Conservation (phyloP, 495 filamentous ascomycete species). For the Hypoxylon crocopeplum region DNA sequence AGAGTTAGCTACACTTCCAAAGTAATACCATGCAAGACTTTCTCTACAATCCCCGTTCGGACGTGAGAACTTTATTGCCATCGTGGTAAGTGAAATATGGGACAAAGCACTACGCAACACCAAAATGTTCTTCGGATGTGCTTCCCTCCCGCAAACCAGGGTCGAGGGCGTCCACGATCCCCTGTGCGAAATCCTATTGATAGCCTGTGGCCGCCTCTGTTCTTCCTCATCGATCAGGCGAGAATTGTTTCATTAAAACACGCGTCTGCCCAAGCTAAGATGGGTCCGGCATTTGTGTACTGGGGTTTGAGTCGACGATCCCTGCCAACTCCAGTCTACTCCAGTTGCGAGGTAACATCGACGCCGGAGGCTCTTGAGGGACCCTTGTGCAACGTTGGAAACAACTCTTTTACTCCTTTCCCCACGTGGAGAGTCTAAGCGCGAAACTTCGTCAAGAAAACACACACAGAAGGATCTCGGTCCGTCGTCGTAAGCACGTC, state of each 20-base stretch:
- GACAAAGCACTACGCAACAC: too few relatives aligned
- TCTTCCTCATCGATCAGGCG: too few relatives aligned
- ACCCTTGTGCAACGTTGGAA: slow-evolving; percentile 17
- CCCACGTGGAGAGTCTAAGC: slow-evolving; percentile 30
- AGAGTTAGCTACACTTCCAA: too few relatives aligned
- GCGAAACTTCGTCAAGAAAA: neutral
- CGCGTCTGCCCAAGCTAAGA: neutral
- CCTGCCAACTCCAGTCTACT: slow-evolving; percentile 12
- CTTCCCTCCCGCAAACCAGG: too few relatives aligned
- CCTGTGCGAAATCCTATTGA: too few relatives aligned
- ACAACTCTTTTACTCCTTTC: slow-evolving; percentile 15
- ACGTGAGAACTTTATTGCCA: too few relatives aligned
- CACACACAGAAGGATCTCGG: neutral
- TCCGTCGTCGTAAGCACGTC: slow-evolving; percentile 23
- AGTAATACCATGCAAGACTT: too few relatives aligned
- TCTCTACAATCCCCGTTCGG: too few relatives aligned
- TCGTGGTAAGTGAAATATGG: too few relatives aligned
- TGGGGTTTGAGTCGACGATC: slow-evolving; percentile 12
- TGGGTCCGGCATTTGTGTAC: slow-evolving; percentile 3
- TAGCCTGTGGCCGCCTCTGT: too few relatives aligned
- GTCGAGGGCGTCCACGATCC: too few relatives aligned
- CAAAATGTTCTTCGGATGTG: too few relatives aligned
- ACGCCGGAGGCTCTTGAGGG: slow-evolving; percentile 30
- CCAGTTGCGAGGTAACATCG: slow-evolving; percentile 14
- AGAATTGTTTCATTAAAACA: slow-evolving; percentile 28